Evolutionary conservation across 2,329 filamentous ascomycete species (phyloP).

Genomic region (Ceratocystis albifundus): DNA sequence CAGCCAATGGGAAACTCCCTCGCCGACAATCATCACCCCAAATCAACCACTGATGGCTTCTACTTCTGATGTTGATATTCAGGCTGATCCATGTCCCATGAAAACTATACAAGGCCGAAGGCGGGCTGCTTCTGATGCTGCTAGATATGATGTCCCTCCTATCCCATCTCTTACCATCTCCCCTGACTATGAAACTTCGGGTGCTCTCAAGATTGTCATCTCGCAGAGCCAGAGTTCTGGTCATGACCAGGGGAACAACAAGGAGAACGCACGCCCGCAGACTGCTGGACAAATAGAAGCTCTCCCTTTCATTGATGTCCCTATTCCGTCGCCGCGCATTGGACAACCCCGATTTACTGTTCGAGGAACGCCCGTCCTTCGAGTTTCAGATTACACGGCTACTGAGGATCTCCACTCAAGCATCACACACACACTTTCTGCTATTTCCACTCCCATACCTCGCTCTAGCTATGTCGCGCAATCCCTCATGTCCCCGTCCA

Average conservation of each 20-base stretch:
- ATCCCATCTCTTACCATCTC: slow-evolving; percentile 35
- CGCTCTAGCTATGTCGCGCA: slow-evolving; percentile 18
- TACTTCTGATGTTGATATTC: neutral
- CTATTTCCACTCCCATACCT: slow-evolving; percentile 14
- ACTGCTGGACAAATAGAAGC: slow-evolving; percentile 44
- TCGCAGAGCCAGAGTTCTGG: slow-evolving; percentile 39
- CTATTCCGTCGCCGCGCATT: slow-evolving; percentile 74
- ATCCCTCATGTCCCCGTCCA: slow-evolving; percentile 11
- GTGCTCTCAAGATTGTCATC: slow-evolving; percentile 70
- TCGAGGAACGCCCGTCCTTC: slow-evolving; percentile 63
- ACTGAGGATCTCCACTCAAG: slow-evolving; percentile 46
- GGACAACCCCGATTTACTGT: slow-evolving; percentile 71
- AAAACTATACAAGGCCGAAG: slow-evolving; percentile 33
- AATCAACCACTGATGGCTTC: neutral
- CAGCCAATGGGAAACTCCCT: slow-evolving; percentile 25
- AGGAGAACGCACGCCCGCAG: slow-evolving; percentile 8
- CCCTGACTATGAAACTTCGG: slow-evolving; percentile 39
- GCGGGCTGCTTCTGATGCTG: slow-evolving; percentile 66
- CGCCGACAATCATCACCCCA: neutral
- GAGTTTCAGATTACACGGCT: slow-evolving; percentile 68
- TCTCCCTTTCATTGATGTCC: slow-evolving; percentile 49
- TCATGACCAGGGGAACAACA: neutral
- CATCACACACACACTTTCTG: slow-evolving; percentile 10
- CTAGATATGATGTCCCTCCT: slow-evolving; percentile 48
- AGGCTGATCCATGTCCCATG: neutral